Base-by-base conservation (phyloP, 768 basidiomycete genomes). In the Cytidiella melzeri region DNA sequence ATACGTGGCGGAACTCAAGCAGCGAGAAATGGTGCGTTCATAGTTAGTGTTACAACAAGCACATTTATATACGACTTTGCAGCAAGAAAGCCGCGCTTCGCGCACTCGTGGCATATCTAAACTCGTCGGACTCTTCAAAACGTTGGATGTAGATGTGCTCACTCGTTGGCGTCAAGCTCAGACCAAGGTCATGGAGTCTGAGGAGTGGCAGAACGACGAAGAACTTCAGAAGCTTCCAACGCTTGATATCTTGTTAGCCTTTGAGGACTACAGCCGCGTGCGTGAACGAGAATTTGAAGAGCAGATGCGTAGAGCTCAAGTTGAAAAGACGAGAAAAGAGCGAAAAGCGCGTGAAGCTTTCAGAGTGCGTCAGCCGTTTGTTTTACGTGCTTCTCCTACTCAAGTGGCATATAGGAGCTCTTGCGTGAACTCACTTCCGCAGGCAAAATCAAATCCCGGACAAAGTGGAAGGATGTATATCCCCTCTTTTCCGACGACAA, bases 221-320 rank as follows among this genome's bases (percentile, higher is more conserved):
- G 87, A 92, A 53, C 71, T 99, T 43, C 84, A 80, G 54, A 83
- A 77, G 59, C 74, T 97, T 37, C 95, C 95, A 10, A 87, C 86
- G 1, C 74, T 98, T 30, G 96, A 98, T 61, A 87, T 98, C 51
- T 74, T 99, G 20, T 78, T 89, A 30, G 88, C 92, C 0, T 98
- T 93, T 57, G 96, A 99, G 64, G 92, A 94, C 63, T 94, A 94
- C 62, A 87, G 90, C 51, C 81, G 87, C 49, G 83, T 92, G 13
- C 79, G 90, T 27, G 92, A 97, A 67, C 77, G 88, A 46, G 93
- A 95, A 62, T 90, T 91, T 55, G 92, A 95, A 50, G 91, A 94
- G 55, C 83, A 90, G 61, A 83, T 82, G 70, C 75, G 88, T 21
- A 77, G 85, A 52, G 68, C 78, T 4, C 84, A 90, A 54, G 86